Conservation (phyloP, 1,284 basidiomycete genomes). For the Microbotryum lychnidis-dioicae region DNA sequence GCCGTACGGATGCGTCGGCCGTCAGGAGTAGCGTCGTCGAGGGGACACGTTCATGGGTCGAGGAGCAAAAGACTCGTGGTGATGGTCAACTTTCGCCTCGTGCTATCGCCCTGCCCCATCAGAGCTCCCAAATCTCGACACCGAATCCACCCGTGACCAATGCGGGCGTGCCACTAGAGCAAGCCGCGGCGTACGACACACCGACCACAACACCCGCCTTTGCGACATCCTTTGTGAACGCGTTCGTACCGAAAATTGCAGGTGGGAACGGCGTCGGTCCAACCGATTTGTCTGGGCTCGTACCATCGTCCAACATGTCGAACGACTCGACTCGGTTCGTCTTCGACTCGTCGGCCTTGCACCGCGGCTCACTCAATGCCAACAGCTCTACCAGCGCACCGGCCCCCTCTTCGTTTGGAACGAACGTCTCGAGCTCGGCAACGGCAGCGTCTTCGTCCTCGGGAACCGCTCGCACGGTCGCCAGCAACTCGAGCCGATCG, state of each 20-base stretch:
- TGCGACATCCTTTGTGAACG: constrained; percentile 53
- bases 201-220: constrained; percentile 53
- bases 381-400: no score
- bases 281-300: no score
- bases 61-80: not conserved
- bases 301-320: no score
- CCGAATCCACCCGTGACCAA: no score
- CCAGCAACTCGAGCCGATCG: not conserved
- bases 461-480: not conserved
- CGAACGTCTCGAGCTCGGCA: not conserved
- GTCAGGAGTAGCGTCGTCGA: not conserved
- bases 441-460: not conserved
- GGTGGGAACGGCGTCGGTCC: not conserved
- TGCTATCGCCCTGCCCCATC: no score
- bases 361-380: no score
- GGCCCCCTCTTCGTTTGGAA: no score
- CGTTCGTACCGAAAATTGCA: constrained; percentile 41
- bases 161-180: no score
- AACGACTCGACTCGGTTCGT: constrained; percentile 1
- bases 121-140: no score
- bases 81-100: no score
- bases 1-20: no score
- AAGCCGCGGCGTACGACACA: constrained; percentile 14
- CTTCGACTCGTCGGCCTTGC: constrained; percentile 1
- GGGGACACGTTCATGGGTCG: constrained; percentile 4